A percentile compares a stretch with the other conserved stretches of the same genome.
Conservation (phyloP, 2,329 filamentous ascomycete genomes). For the Ceratocystis cacaofunesta region DNA sequence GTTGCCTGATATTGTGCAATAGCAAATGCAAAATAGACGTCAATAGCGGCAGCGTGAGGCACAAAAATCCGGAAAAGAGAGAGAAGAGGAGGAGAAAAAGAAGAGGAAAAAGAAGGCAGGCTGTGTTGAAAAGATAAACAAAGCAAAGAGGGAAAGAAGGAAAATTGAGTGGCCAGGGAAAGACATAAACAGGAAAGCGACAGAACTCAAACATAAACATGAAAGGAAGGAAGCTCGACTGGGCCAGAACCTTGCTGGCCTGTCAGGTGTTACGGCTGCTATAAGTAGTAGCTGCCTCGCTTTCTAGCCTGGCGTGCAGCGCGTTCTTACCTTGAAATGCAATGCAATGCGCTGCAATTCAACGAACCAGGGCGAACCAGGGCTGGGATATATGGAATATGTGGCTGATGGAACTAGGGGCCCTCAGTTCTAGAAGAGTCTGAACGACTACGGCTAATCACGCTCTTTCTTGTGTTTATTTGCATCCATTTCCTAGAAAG, state of each 20-base stretch:
- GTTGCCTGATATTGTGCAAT: neutral
- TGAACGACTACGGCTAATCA: neutral
- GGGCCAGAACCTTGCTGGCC: neutral
- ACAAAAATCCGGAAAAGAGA: slow-evolving; percentile 7
- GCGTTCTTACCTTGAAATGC: slow-evolving; percentile 2
- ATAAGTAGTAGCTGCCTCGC: slow-evolving; percentile 1
- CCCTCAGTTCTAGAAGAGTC: neutral
- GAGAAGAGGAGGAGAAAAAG: slow-evolving; percentile 10
- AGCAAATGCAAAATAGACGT: neutral
- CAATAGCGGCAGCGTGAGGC: slow-evolving; percentile 17
- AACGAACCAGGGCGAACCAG: neutral
- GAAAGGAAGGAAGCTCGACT: neutral
- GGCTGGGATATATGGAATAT: neutral
- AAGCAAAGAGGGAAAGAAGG: neutral
- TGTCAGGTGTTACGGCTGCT: slow-evolving; percentile 3
- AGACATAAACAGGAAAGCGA: neutral
- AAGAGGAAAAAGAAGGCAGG: slow-evolving; percentile 17
- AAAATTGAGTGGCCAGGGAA: slow-evolving; percentile 8
- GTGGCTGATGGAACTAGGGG: neutral
- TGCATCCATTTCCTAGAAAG: neutral
- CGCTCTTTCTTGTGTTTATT: too few relatives aligned
- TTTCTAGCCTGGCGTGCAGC: neutral
- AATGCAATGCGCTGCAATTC: slow-evolving; percentile 5
- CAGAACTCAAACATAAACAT: slow-evolving; percentile 1
- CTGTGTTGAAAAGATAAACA: neutral